phyloP scores from a whole-genome alignment of 73 alveolate species.

The Uronychia setigera region DNA sequence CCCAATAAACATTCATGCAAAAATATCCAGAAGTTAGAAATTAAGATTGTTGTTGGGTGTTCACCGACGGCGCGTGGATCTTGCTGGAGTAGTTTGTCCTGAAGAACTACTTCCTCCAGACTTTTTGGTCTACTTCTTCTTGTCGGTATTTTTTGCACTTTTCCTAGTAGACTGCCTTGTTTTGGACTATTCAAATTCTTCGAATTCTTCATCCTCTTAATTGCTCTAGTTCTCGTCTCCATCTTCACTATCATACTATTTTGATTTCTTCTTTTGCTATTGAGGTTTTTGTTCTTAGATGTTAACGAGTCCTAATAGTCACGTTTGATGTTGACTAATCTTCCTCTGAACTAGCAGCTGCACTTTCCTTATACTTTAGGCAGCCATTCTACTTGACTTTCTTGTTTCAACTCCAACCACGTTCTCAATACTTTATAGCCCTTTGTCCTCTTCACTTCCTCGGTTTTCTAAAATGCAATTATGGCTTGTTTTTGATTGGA shows the following conservation, averaged over 20 bases:
- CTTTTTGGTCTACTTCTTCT: slow-evolving; percentile 21
- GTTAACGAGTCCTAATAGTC: not conserved
- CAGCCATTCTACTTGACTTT: no score
- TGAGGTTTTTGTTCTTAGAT: no score
- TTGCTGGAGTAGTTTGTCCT: slow-evolving; percentile 14
- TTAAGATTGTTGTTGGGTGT: not conserved
- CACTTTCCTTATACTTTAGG: slow-evolving; percentile 93
- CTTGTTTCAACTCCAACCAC: no score
- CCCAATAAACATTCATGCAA: not conserved
- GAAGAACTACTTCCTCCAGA: slow-evolving; percentile 12
- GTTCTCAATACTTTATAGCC: no score
- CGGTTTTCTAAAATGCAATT: no score
- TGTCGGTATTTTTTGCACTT: slow-evolving; percentile 22
- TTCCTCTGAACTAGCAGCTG: no score
- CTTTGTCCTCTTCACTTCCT: no score
- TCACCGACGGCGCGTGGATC: not conserved
- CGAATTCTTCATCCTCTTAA: slow-evolving; percentile 52
- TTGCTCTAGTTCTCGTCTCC: slow-evolving; percentile 58
- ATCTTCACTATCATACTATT: slow-evolving; percentile 82
- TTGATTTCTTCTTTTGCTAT: slow-evolving; percentile 4
- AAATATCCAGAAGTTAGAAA: not conserved
- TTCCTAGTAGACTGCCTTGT: slow-evolving; percentile 8
- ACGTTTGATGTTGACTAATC: slow-evolving; percentile 8
- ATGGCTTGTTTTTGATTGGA: no score
- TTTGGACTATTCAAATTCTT: not conserved